Evolutionary conservation across 495 filamentous ascomycete species (phyloP), one percentile per base, ranked within the genome.

Genomic region (Wilcoxina mikolae): DNA sequence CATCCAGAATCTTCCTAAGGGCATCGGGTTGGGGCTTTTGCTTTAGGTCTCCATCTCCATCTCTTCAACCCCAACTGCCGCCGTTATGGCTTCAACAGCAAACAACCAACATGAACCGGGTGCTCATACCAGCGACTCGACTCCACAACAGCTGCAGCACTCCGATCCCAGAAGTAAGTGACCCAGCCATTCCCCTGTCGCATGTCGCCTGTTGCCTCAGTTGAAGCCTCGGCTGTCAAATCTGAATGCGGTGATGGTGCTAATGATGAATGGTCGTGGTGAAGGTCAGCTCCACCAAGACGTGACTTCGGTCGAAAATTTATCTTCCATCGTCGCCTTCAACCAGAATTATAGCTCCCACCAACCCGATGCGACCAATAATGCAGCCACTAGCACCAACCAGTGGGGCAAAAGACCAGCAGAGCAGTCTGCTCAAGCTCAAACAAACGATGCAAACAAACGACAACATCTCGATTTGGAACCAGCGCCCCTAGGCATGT

Each of bases 301-400:
- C 43, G 43, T 20, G 43, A 46, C 46, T 41, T 58, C 59, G 1
- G 61, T 64, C 47, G 62, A 64, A 18, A 59, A 61, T 2, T 52
- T 66, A 9, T 65, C 63, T 9, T 61, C 62, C 4, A 65, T 66
- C 15, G 63, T 58, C 18, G 63, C 63, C 10, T 66, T 66, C 49
- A 66, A 66, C 47, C 58, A 59, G n/a, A 46, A 56, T 29, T 66
- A 57, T 39, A 39, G 54, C 17, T 12, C 35, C 11, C 9, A 24
- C 25, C 11, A n/a, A 10, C 29, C 27, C 11, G 28, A 38, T 9
- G 7, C 25, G 9, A 53, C 12, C 23, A 55, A 25, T 31, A 49
- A 42, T 29, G 26, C 53, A 7, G 28, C 23, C 15, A 45, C 45
- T n/a, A 45, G 41, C 10, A 61, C 59, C 22, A 65, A 65, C 54